Conservation (phyloP, 2,329 filamentous ascomycete species). For the Sporothrix dimorphospora region DNA sequence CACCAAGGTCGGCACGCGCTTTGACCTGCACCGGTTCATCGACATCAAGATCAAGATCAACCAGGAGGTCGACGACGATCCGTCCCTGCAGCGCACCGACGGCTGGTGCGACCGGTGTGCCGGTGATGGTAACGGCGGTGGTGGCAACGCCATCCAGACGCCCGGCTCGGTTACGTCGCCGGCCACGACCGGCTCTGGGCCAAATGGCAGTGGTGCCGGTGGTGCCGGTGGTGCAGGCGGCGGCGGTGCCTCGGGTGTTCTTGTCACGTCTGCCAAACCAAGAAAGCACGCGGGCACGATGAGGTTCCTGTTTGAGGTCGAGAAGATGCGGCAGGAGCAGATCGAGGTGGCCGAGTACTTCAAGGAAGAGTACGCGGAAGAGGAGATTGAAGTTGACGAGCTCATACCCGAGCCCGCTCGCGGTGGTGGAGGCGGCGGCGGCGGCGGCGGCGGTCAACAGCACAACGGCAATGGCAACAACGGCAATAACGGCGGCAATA, state of each 20-base stretch:
- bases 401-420: slow-evolving; percentile 43
- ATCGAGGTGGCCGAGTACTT: slow-evolving; percentile 69
- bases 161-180: slow-evolving; percentile 47
- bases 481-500: neutral
- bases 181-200: slow-evolving; percentile 45
- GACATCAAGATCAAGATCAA: slow-evolving; percentile 86
- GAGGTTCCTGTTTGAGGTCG: slow-evolving; percentile 84
- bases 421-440: neutral
- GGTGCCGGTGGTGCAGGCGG: slow-evolving; percentile 32
- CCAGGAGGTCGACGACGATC: slow-evolving; percentile 69
- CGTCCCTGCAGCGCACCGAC: slow-evolving; percentile 65
- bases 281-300: slow-evolving; percentile 70
- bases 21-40: slow-evolving; percentile 78
- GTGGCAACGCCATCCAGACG: slow-evolving; percentile 41
- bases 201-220: slow-evolving; percentile 40
- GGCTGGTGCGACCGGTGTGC: slow-evolving; percentile 60
- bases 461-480: slow-evolving; percentile 1
- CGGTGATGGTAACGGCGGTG: slow-evolving; percentile 45
- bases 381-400: slow-evolving; percentile 77
- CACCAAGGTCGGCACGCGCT: slow-evolving; percentile 73
- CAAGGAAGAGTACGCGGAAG: slow-evolving; percentile 74
- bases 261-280: slow-evolving; percentile 37
- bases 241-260: neutral
- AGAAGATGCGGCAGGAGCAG: slow-evolving; percentile 72
- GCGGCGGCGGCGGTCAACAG: neutral